These are phyloP conservation scores for Fusarium sp. DNA, from an alignment of 2,329 filamentous ascomycete species.

Conservation along the genomic window DNA sequence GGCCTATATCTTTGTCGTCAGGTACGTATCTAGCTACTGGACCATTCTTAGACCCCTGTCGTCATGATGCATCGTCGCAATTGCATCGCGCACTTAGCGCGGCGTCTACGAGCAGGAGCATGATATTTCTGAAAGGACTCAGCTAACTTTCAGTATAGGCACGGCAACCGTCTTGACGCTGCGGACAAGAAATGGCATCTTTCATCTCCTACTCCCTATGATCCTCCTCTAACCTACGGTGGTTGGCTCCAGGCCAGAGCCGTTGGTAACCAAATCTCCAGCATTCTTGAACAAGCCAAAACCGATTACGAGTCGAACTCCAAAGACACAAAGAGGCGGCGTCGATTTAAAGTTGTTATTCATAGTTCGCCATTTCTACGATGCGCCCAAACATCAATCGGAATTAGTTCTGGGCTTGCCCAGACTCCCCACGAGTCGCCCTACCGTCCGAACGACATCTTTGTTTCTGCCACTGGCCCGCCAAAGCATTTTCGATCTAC, in stretches of 20 bases:
- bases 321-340: slow-evolving; percentile 56
- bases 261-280: slow-evolving; percentile 86
- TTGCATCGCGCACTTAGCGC: slow-evolving; percentile 31
- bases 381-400: slow-evolving; percentile 92
- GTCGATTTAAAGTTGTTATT: slow-evolving; percentile 81
- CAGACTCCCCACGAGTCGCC: slow-evolving; percentile 58
- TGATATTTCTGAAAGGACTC: background rate
- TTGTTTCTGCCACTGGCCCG: slow-evolving; percentile 50
- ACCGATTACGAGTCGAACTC: slow-evolving; percentile 54
- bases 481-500: slow-evolving; percentile 62
- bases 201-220: slow-evolving; percentile 92
- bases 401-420: slow-evolving; percentile 85
- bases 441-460: slow-evolving; percentile 51
- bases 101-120: slow-evolving; percentile 16
- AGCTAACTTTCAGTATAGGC: slow-evolving; percentile 62
- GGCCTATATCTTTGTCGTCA: slow-evolving; percentile 59
- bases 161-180: slow-evolving; percentile 93
- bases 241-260: slow-evolving; percentile 90
- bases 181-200: slow-evolving; percentile 97
- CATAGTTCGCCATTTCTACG: slow-evolving; percentile 95
- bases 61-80: slow-evolving; percentile 39
- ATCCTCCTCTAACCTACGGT: slow-evolving; percentile 93
- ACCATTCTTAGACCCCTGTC: slow-evolving; percentile 37
- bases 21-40: slow-evolving; percentile 48
- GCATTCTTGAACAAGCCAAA: slow-evolving; percentile 69